Percentiles rank a stretch among this genome's conserved stretches.
phyloP scores from a whole-genome alignment of 148 eudicot species.

The Chenopodium formosanum region DNA sequence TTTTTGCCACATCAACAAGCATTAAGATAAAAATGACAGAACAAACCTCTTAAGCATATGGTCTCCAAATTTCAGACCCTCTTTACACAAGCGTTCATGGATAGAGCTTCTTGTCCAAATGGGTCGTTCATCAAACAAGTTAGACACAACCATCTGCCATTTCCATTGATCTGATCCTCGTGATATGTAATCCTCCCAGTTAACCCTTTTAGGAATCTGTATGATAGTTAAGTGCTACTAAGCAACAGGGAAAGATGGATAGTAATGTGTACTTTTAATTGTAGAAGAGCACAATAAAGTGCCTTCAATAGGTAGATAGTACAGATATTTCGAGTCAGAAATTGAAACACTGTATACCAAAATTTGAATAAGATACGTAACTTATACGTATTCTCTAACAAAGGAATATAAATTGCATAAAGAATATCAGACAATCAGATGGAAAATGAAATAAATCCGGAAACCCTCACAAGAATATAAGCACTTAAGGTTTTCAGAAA shows the following conservation, averaged over 20 bases:
- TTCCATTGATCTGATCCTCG: constrained; percentile 68
- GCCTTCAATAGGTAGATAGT: not conserved
- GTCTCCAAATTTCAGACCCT: constrained; percentile 56
- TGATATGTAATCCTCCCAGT: constrained; percentile 67
- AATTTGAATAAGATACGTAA: not conserved
- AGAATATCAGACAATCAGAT: not conserved
- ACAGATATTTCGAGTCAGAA: not conserved
- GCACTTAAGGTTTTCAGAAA: not conserved
- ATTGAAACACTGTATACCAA: not conserved
- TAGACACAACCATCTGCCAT: constrained; percentile 67
- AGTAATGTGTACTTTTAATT: not conserved
- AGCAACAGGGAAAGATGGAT: not conserved
- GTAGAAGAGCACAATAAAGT: not conserved
- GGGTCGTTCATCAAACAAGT: constrained; percentile 87
- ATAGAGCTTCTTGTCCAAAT: constrained; percentile 78
- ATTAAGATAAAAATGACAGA: not conserved
- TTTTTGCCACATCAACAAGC: not conserved
- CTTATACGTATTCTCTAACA: not conserved
- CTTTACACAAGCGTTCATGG: constrained; percentile 62
- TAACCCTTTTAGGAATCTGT: constrained; percentile 82
- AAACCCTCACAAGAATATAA: not conserved
- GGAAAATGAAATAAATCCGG: not conserved
- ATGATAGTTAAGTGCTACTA: constrained; percentile 53
- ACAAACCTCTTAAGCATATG: constrained; percentile 63
- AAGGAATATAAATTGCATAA: not conserved